Conservation (phyloP, 2,329 filamentous ascomycete species). For the Stagonosporopsis rhizophila region DNA sequence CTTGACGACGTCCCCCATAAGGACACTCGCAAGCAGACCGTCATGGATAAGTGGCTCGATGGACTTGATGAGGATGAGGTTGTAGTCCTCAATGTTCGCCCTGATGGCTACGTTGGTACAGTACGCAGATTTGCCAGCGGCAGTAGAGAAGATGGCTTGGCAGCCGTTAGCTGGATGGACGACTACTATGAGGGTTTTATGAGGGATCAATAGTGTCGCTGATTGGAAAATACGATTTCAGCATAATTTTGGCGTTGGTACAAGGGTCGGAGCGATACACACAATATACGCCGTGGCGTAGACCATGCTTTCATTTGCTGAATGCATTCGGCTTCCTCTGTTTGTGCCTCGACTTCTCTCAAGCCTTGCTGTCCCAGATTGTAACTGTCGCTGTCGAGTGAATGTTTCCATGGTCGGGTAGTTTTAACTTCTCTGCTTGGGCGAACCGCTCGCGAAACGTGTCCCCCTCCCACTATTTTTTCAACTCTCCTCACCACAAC, state of each 20-base stretch:
- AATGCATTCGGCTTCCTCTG: neutral
- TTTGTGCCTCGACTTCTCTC: too few relatives aligned
- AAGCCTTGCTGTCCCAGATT: neutral
- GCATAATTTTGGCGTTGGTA: conserved; percentile 11
- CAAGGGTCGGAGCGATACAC: neutral
- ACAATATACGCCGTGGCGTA: neutral
- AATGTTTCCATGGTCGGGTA: neutral
- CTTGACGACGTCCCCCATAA: conserved; percentile 68
- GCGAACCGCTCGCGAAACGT: neutral
- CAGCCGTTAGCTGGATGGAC: conserved; percentile 57
- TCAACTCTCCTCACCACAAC: neutral
- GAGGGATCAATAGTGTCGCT: conserved; percentile 23
- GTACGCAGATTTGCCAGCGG: conserved; percentile 55
- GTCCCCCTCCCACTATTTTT: conserved; percentile 11
- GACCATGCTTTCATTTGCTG: neutral
- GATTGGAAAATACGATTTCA: neutral
- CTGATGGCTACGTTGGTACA: conserved; percentile 77
- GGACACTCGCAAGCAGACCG: conserved; percentile 59
- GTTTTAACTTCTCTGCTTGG: neutral
- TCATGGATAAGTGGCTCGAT: conserved; percentile 74
- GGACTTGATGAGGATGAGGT: conserved; percentile 64
- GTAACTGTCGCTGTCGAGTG: neutral
- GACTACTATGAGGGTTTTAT: conserved; percentile 60
- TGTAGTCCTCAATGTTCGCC: conserved; percentile 71
- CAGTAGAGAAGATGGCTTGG: conserved; percentile 37